Conservation (phyloP, 2,329 filamentous ascomycete genomes). For the Fonsecaea multimorphosa region DNA sequence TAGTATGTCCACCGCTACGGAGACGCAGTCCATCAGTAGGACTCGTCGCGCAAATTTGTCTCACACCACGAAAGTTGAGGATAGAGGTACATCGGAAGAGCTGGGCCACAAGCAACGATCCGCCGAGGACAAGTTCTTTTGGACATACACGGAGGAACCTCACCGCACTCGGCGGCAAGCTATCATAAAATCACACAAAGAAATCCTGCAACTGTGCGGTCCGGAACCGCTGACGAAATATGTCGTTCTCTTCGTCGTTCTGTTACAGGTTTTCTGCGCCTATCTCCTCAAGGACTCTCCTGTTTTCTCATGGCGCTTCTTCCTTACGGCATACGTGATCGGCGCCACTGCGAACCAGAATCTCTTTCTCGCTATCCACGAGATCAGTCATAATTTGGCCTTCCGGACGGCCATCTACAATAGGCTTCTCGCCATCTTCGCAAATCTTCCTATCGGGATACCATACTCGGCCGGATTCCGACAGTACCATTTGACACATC, state of each 20-base stretch:
- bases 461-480: constrained; percentile 97
- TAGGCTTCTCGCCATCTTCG: constrained; percentile 85
- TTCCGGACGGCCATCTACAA: constrained; percentile 83
- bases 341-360: constrained; percentile 98
- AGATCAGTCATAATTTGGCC: constrained; percentile 97
- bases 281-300: constrained; percentile 76
- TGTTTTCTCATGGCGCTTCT: constrained; percentile 82
- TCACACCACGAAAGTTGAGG: constrained; percentile 4
- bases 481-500: constrained; percentile 97
- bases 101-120: constrained; percentile 6
- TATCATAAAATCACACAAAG: constrained; percentile 97
- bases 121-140: constrained; percentile 76
- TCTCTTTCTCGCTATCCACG: constrained; percentile 96
- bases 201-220: constrained; percentile 96
- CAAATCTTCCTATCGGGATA: constrained; percentile 92
- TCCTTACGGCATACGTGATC: constrained; percentile 85
- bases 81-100: constrained; percentile 14
- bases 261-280: constrained; percentile 78
- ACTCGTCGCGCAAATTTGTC: constrained; percentile 9
- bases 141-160: constrained; percentile 98
- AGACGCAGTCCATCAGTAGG: constrained; percentile 27
- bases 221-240: constrained; percentile 96
- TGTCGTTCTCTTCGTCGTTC: constrained; percentile 81
- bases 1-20: constrained; percentile 32
- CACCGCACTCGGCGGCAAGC: constrained; percentile 87